Conservation (phyloP, 73 alveolate genomes). For the Paramecium pentaurelia region DNA sequence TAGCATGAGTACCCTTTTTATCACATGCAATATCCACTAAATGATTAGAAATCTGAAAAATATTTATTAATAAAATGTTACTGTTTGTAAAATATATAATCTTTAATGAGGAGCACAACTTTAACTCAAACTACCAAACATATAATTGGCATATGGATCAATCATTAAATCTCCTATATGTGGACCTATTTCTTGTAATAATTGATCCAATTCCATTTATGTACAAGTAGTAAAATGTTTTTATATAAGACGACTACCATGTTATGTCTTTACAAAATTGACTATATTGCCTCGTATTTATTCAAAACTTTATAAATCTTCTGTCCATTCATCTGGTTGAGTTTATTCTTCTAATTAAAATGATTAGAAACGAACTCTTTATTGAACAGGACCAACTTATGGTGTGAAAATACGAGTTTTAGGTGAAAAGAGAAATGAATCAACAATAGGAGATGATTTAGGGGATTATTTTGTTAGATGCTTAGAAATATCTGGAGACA, state of each 20-base stretch:
- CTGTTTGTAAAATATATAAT: background rate
- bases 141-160: constrained; percentile 43
- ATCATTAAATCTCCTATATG: constrained; percentile 17
- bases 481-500: background rate
- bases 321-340: constrained; percentile 31
- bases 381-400: background rate
- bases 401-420: background rate
- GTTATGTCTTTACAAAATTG: constrained; percentile 30
- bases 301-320: background rate
- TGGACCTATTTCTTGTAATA: constrained; percentile 19
- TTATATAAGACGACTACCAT: constrained; percentile 15
- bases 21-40: constrained; percentile 42
- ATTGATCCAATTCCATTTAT: constrained; percentile 24
- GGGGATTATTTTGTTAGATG: background rate
- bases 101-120: constrained; percentile 43
- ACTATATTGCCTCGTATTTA: constrained; percentile 20
- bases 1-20: constrained; percentile 48
- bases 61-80: background rate
- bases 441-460: background rate
- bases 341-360: constrained; percentile 19
- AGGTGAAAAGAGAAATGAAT: constrained; percentile 9
- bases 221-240: constrained; percentile 39
- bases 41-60: background rate
- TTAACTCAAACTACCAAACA: constrained; percentile 36
- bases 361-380: constrained; percentile 4